Evolutionary conservation across 495 filamentous ascomycete species (phyloP), one percentile per base, ranked within the genome.

Genomic region (Aeminium ludgeri): DNA sequence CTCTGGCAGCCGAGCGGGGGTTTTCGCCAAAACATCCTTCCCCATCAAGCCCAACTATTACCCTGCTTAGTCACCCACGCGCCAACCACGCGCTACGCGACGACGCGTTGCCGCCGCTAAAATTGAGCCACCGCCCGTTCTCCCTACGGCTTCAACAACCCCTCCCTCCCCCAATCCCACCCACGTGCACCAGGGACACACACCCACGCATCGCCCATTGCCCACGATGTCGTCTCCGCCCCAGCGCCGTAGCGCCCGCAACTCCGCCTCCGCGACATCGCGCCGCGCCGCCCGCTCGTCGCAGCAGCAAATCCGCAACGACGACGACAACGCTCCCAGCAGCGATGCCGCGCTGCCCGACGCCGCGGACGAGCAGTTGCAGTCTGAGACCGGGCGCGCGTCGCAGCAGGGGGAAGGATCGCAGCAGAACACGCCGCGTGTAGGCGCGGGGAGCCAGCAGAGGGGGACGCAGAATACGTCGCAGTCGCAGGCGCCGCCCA

Each of bases 261-360:
- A 57, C 42, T 73, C 71, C 7, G 66, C 66, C 41, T 63, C 67
- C n/a, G 67, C 57, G 3, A 78, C 73, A 28, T 72, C 75, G 4
- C 53, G 61, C 20, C 65, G 73, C 39, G 63, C 56, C 31, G 60
- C 65, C 32, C 65, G 69, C 49, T 64, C 55, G 53, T 70, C 71
- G 16, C 65, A 69, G n/a, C n/a, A n/a, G n/a, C n/a, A n/a, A n/a
- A n/a, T n/a, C n/a, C n/a, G n/a, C n/a, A n/a, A n/a, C n/a, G n/a
- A n/a, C n/a, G n/a, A n/a, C n/a, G n/a, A n/a, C n/a, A n/a, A n/a
- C 50, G 55, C 58, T 18, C 54, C 64, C 17, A 64, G 53, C 23
- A 72, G 64, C 57, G 71, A 67, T 54, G 68, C 72, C 39, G 55
- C 31, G 3, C 32, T 50, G 2, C 47, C 64, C 16, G 56, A 59